These are phyloP conservation scores for Saccharum spontaneum DNA, from an alignment of 176 grass and related monocot species.

Conservation along the genomic window DNA sequence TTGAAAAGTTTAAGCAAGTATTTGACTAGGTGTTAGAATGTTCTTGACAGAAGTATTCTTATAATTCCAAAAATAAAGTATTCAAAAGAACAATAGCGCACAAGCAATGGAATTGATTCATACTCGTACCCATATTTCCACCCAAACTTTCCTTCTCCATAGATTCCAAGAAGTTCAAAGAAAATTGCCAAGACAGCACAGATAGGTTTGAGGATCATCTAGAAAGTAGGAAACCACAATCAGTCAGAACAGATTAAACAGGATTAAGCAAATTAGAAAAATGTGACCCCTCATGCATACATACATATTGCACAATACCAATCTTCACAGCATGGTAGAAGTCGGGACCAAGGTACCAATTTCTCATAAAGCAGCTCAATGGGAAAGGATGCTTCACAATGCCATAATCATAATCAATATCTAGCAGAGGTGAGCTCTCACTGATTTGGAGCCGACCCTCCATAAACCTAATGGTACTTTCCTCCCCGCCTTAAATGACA, in stretches of 20 bases:
- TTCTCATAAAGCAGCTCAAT: constrained; percentile 88
- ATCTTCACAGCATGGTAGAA: constrained; percentile 96
- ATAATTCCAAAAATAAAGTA: not conserved
- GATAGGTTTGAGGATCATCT: constrained; percentile 99
- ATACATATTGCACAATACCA: constrained; percentile 99
- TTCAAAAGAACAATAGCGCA: not conserved
- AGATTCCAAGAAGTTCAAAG: constrained; percentile 80
- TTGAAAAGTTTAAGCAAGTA: constrained; percentile 3
- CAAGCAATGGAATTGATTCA: constrained; percentile 21
- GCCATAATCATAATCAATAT: constrained; percentile 81
- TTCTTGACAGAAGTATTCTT: not conserved
- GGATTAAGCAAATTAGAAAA: not conserved
- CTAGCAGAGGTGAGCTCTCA: constrained; percentile 79
- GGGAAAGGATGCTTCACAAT: constrained; percentile 98
- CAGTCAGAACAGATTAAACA: constrained; percentile 21
- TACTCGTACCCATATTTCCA: constrained; percentile 89
- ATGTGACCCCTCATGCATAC: constrained; percentile 23
- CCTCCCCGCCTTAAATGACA: constrained; percentile 70
- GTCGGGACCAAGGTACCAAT: constrained; percentile 90
- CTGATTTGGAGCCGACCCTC: constrained; percentile 57
- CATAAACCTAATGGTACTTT: constrained; percentile 95
- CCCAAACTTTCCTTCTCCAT: constrained; percentile 94
- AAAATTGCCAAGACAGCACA: constrained; percentile 91
- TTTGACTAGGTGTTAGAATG: not conserved
- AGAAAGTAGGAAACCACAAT: constrained; percentile 44